Conservation (phyloP, 1,139 yeast genomes). For the Candida neerlandica region DNA sequence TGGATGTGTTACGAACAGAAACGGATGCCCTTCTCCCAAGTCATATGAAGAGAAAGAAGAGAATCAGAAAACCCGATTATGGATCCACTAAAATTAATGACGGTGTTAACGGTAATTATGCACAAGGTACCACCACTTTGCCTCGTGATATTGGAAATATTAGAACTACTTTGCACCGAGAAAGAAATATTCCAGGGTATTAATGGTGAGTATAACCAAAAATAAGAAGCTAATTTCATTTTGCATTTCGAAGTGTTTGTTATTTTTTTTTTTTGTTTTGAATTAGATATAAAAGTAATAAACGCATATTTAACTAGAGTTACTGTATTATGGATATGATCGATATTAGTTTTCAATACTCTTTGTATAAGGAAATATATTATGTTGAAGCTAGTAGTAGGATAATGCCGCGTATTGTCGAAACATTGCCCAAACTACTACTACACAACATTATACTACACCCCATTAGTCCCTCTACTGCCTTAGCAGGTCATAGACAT, state of each 20-base stretch:
- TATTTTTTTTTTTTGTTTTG: too few relatives aligned
- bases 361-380: too few relatives aligned
- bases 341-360: too few relatives aligned
- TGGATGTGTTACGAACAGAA: slow-evolving; percentile 38
- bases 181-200: slow-evolving; percentile 36
- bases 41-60: slow-evolving; percentile 21
- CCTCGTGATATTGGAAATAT: slow-evolving; percentile 29
- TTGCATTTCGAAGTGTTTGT: not conserved
- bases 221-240: not conserved
- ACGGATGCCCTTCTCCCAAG: slow-evolving; percentile 35
- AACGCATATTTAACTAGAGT: too few relatives aligned
- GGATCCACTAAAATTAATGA: slow-evolving; percentile 19
- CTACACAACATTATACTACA: too few relatives aligned
- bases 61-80: slow-evolving; percentile 18
- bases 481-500: too few relatives aligned
- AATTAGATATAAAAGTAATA: not conserved
- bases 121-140: slow-evolving; percentile 13
- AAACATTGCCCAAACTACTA: too few relatives aligned
- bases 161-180: slow-evolving; percentile 31
- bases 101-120: not conserved
- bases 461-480: too few relatives aligned
- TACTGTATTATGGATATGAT: too few relatives aligned
- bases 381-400: too few relatives aligned
- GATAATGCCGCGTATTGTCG: too few relatives aligned
- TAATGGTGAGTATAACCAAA: slow-evolving; percentile 12